These are phyloP conservation scores for Lomentospora prolificans DNA, from an alignment of 2,329 filamentous ascomycete genomes.

Conservation along the genomic window DNA sequence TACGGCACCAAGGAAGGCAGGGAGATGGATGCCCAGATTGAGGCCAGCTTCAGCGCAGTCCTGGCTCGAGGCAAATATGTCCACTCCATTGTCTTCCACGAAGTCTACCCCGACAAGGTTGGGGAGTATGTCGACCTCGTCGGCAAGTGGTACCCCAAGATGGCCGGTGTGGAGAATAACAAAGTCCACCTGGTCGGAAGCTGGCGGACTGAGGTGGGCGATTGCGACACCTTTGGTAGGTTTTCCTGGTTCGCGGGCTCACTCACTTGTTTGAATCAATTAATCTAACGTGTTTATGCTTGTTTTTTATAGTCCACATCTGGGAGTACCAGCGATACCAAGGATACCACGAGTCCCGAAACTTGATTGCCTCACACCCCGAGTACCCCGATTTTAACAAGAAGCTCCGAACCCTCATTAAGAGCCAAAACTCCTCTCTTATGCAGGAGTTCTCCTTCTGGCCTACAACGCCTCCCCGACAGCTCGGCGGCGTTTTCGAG, in stretches of 20 bases:
- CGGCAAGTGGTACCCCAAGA: constrained; percentile 82
- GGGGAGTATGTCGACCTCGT: constrained; percentile 90
- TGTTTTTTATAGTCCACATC: constrained; percentile 68
- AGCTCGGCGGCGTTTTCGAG: constrained; percentile 89
- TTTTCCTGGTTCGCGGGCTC: constrained; percentile 8
- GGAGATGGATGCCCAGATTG: constrained; percentile 89
- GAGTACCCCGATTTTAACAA: constrained; percentile 76
- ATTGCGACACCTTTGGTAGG: constrained; percentile 92
- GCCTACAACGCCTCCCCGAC: constrained; percentile 85
- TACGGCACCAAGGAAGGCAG: constrained; percentile 95
- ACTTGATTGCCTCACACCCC: constrained; percentile 73
- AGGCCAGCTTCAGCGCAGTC: constrained; percentile 91
- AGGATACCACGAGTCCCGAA: constrained; percentile 85
- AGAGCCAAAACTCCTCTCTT: constrained; percentile 73
- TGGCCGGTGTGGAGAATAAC: constrained; percentile 77
- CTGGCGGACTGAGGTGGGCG: constrained; percentile 95
- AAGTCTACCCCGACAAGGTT: constrained; percentile 90
- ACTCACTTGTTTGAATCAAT: not conserved
- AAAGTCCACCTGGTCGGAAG: constrained; percentile 94
- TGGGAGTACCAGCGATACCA: constrained; percentile 99
- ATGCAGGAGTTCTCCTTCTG: constrained; percentile 99
- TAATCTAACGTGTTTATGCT: not conserved
- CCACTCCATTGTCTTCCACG: constrained; percentile 93
- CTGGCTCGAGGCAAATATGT: constrained; percentile 95
- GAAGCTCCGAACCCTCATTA: constrained; percentile 79